Conservation (phyloP, 352 stramenopile genomes). For the Plasmopara viticola region DNA sequence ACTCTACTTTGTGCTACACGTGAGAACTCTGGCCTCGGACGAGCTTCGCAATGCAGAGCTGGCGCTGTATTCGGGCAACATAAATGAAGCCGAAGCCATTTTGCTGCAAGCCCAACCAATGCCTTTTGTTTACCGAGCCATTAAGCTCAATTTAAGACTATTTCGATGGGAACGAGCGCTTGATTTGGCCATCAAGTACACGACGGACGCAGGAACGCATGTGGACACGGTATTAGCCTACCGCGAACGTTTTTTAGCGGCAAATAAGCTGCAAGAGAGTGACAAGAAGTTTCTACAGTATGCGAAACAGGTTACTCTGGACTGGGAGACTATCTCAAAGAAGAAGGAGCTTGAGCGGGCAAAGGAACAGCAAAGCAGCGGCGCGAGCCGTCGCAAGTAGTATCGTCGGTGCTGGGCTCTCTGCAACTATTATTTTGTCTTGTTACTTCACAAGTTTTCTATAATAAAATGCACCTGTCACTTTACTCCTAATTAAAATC, state of each 20-base stretch:
- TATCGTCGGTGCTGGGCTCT: background rate
- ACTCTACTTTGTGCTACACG: slow-evolving; percentile 88
- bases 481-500: no score
- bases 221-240: slow-evolving; percentile 89
- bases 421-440: no score
- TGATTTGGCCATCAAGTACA: slow-evolving; percentile 87
- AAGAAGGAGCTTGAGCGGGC: slow-evolving; percentile 88
- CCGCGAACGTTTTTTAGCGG: slow-evolving; percentile 79
- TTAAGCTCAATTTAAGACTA: slow-evolving; percentile 91
- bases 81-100: slow-evolving; percentile 91
- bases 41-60: slow-evolving; percentile 87
- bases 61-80: slow-evolving; percentile 71
- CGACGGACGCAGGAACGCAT: slow-evolving; percentile 72
- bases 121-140: slow-evolving; percentile 88
- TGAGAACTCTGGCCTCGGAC: slow-evolving; percentile 79
- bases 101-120: slow-evolving; percentile 84
- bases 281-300: slow-evolving; percentile 87
- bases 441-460: no score
- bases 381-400: slow-evolving; percentile 52
- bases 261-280: slow-evolving; percentile 83
- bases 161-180: slow-evolving; percentile 87
- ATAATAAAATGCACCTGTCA: no score
- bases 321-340: slow-evolving; percentile 85
- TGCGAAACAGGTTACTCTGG: slow-evolving; percentile 75
- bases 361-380: slow-evolving; percentile 49